phyloP scores from a whole-genome alignment of 768 basidiomycete species.

The Amanita brunnescens region DNA sequence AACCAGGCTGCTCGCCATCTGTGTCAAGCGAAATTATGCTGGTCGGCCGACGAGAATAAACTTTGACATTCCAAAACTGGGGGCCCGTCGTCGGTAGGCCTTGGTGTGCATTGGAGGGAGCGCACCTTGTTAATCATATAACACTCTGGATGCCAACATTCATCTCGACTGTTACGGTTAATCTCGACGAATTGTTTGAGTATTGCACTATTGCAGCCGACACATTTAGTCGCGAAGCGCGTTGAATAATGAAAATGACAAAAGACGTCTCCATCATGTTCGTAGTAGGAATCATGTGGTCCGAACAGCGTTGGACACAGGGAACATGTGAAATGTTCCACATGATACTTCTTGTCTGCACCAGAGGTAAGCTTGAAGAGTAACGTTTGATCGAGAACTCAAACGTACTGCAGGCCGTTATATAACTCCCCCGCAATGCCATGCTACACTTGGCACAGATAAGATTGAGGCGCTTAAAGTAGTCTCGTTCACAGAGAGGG shows the following conservation, averaged over 20 bases:
- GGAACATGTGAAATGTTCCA: constrained; percentile 98
- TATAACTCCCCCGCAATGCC: constrained; percentile 94
- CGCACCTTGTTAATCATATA: constrained; percentile 99
- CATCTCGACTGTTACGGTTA: constrained; percentile 95
- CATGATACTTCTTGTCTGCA: constrained; percentile 95
- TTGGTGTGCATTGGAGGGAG: constrained; percentile 1
- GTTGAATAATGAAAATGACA: constrained; percentile 99
- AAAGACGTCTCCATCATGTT: constrained; percentile 95
- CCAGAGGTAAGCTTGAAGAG: constrained; percentile 8
- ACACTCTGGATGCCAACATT: constrained; percentile 99
- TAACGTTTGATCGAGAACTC: constrained; percentile 6
- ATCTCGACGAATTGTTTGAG: constrained; percentile 99
- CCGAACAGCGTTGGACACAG: constrained; percentile 94
- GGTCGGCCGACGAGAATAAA: constrained; percentile 64
- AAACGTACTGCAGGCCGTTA: constrained; percentile 90
- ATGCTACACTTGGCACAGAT: constrained; percentile 95
- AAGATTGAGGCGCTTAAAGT: constrained; percentile 91
- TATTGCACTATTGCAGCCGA: constrained; percentile 94
- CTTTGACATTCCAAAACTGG: constrained; percentile 99
- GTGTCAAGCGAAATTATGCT: constrained; percentile 48
- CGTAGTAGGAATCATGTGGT: constrained; percentile 98
- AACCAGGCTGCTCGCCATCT: constrained; percentile 42
- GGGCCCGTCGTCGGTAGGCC: not conserved
- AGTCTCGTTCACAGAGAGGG: constrained; percentile 97
- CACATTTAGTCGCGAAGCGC: constrained; percentile 96